Evolutionary conservation across 306 rosid species (phyloP).

Genomic region (Ormosia emarginata): DNA sequence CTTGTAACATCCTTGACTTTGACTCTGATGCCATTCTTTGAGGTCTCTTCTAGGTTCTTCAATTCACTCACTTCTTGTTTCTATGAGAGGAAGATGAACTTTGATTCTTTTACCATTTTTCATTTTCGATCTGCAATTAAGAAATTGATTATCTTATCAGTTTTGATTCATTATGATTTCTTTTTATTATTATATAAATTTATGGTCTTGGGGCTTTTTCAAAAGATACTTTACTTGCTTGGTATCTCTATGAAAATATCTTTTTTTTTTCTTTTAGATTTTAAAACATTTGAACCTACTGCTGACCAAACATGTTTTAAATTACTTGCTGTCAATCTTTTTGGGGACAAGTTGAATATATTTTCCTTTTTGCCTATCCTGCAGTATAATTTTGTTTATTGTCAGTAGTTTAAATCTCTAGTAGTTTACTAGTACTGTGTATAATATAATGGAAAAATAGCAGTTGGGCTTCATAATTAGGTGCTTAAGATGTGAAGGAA

Average conservation of each 20-base stretch:
- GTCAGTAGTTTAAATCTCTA: not conserved
- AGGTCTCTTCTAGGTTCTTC: conserved; percentile 52
- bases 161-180: not conserved
- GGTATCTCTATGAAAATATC: not conserved
- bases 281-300: conserved; percentile 9
- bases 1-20: conserved; percentile 63
- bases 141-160: conserved; percentile 10
- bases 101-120: conserved; percentile 30
- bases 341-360: conserved; percentile 11
- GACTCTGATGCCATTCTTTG: conserved; percentile 74
- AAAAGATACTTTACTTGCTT: not conserved
- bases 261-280: not conserved
- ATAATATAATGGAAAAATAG: not conserved
- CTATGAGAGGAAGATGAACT: conserved; percentile 50
- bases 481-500: not conserved
- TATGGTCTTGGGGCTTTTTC: not conserved
- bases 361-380: not conserved
- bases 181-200: conserved; percentile 1
- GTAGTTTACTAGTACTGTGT: not conserved
- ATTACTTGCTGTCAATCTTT: conserved; percentile 17
- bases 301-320: not conserved
- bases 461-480: not conserved
- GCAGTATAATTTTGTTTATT: not conserved
- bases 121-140: not conserved
- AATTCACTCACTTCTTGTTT: conserved; percentile 46